Evolutionary conservation across 768 basidiomycete genomes (phyloP), one percentile per base, ranked within the genome.

Genomic region (Amanita rubescens): DNA sequence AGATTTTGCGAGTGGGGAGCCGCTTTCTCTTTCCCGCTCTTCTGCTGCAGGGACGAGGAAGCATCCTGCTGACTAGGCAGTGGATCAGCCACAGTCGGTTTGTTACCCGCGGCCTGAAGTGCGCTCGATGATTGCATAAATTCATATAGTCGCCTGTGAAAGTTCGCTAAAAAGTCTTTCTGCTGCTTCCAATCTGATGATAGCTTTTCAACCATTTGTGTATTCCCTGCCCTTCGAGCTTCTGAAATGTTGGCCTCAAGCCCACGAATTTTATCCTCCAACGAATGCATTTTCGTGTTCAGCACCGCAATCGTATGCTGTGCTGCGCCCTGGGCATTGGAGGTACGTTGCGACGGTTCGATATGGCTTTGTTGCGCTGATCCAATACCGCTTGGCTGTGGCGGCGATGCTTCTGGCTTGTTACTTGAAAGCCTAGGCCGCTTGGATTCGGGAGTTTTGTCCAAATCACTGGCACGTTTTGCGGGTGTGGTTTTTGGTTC

Each of bases 381-480:
- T 8, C 61, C 58, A 5, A 63, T 51, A 17, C 63, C 58, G 33
- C 54, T 37, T 19, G 20, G 33, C 15, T 41, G 49, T n/a, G 25
- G 32, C 51, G 63, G 60, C 20, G 64, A 63, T 17, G 58, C 61
- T 24, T 60, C 63, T 14, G 59, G 51, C 44, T 54, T 55, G 8
- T 60, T 58, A 8, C 66, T 55, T 11, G 64, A 62, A 11, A 75
- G 57, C 34, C 72, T 69, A 6, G 65, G 65, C 49, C 75, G 72
- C 60, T 81, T 82, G 24, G 73, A 20, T 43, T 83, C 81, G 42
- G 77, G 71, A 6, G 72, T 67, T 57, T 57, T 67, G 60, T 65
- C 69, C 9, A 57, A n/a, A 19, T 81, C 80, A 1, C 64, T 70
- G 15, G 69, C 56, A 22, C 80, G 78, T 61, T 81, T 83, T 12